Percentiles rank a stretch among this genome's conserved stretches.
phyloP scores from a whole-genome alignment of 805 yeast species.

The Hanseniaspora meyeri region DNA sequence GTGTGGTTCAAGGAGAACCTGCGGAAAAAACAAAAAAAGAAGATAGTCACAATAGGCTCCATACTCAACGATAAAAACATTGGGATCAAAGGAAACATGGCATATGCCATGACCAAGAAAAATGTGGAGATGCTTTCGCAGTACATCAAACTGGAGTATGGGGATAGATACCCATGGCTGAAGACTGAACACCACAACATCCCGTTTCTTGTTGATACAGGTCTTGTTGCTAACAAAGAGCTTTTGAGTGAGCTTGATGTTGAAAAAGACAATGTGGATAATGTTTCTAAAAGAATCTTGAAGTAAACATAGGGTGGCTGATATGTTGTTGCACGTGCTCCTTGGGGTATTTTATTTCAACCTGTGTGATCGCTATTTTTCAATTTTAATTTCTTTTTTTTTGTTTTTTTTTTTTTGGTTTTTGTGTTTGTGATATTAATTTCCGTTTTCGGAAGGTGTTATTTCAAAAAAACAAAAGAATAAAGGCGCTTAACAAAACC shows the following conservation, averaged over 20 bases:
- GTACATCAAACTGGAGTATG: not conserved
- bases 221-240: not conserved
- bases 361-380: too few relatives aligned
- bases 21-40: not conserved
- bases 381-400: too few relatives aligned
- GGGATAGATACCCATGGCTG: not conserved
- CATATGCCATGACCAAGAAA: conserved; percentile 5
- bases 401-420: too few relatives aligned
- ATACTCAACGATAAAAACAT: not conserved
- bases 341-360: too few relatives aligned
- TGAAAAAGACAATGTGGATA: not conserved
- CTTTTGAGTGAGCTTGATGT: not conserved
- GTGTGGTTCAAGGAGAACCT: not conserved
- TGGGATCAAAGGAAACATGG: not conserved
- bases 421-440: too few relatives aligned
- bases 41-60: conserved; percentile 4
- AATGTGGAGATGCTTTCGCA: conserved; percentile 5
- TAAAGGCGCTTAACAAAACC: too few relatives aligned
- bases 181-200: not conserved
- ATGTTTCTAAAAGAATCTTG: not conserved
- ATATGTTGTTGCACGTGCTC: not conserved
- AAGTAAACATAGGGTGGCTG: too few relatives aligned
- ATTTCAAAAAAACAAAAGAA: too few relatives aligned
- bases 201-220: conserved; percentile 1
- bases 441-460: too few relatives aligned